phyloP scores from a whole-genome alignment of 352 stramenopile species.

The Pythium sukuiense region DNA sequence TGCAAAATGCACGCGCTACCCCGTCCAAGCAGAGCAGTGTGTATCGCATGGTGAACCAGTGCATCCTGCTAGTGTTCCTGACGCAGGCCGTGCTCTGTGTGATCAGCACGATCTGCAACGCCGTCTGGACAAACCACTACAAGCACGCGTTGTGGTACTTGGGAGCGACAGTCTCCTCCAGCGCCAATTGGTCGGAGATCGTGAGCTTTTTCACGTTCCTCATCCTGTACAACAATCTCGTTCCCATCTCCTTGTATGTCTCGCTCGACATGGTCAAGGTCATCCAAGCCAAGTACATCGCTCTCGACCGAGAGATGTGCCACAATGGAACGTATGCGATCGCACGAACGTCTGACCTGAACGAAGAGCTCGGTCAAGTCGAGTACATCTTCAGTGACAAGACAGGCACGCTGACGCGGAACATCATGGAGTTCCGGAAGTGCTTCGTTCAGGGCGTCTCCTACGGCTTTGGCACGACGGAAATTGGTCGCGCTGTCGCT shows the following conservation, averaged over 20 bases:
- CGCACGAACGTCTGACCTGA: constrained; percentile 88
- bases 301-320: constrained; percentile 71
- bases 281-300: constrained; percentile 73
- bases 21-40: constrained; percentile 78
- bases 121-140: constrained; percentile 49
- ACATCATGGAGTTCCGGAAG: constrained; percentile 97
- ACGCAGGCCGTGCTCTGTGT: constrained; percentile 60
- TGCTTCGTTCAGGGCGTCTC: constrained; percentile 82
- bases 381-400: constrained; percentile 99
- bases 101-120: constrained; percentile 64
- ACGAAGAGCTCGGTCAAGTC: constrained; percentile 94
- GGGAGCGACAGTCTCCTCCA: constrained; percentile 19
- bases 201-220: constrained; percentile 95
- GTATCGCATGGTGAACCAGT: constrained; percentile 71
- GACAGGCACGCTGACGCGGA: constrained; percentile 97
- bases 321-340: constrained; percentile 85
- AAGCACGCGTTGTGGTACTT: constrained; percentile 53
- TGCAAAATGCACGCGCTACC: constrained; percentile 69
- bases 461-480: constrained; percentile 86
- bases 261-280: constrained; percentile 94
- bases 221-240: constrained; percentile 95
- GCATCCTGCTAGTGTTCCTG: constrained; percentile 68
- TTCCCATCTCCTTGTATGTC: constrained; percentile 98
- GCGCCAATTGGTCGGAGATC: constrained; percentile 32
- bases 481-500: constrained; percentile 64